Conservation (phyloP, 2,329 filamentous ascomycete species). For the Aureobasidium mangrovei region DNA sequence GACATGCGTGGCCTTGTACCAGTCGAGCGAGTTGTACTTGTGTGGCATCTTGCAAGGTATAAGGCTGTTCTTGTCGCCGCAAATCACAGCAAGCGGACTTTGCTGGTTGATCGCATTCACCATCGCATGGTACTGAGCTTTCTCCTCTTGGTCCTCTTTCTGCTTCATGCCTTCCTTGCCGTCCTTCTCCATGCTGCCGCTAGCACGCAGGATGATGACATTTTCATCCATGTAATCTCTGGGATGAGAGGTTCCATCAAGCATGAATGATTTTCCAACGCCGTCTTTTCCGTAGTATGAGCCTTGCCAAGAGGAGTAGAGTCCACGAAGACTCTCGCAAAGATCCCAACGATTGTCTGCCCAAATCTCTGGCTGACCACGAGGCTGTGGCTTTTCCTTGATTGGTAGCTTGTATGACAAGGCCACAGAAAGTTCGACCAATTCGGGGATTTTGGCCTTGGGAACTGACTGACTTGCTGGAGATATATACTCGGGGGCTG, state of each 20-base stretch:
- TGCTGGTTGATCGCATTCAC: constrained; percentile 38
- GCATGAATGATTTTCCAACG: constrained; percentile 49
- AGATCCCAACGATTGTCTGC: constrained; percentile 50
- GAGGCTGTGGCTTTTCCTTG: constrained; percentile 26
- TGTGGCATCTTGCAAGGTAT: constrained; percentile 45
- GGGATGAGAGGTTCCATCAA: constrained; percentile 46
- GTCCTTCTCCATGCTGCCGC: constrained; percentile 45
- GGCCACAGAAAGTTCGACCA: neutral
- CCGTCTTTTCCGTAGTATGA: constrained; percentile 46
- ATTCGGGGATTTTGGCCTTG: neutral
- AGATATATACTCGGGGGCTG: neutral
- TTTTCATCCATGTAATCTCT: constrained; percentile 53
- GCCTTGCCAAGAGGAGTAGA: constrained; percentile 53
- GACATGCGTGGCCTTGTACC: constrained; percentile 58
- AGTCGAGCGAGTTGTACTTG: constrained; percentile 57
- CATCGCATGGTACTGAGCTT: constrained; percentile 32
- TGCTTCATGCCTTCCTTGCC: constrained; percentile 39
- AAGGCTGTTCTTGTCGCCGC: constrained; percentile 44
- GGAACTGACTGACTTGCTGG: neutral
- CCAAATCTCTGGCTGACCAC: constrained; percentile 44
- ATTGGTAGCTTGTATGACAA: constrained; percentile 22
- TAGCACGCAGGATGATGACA: constrained; percentile 54
- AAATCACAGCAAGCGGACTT: constrained; percentile 43
- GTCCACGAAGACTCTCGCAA: constrained; percentile 51
- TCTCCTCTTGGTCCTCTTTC: constrained; percentile 38